A percentile compares a stretch with the other conserved stretches of the same genome.
These are phyloP conservation scores for Aureobasidium sp. DNA, from an alignment of 2,329 filamentous ascomycete genomes.

Conservation along the genomic window DNA sequence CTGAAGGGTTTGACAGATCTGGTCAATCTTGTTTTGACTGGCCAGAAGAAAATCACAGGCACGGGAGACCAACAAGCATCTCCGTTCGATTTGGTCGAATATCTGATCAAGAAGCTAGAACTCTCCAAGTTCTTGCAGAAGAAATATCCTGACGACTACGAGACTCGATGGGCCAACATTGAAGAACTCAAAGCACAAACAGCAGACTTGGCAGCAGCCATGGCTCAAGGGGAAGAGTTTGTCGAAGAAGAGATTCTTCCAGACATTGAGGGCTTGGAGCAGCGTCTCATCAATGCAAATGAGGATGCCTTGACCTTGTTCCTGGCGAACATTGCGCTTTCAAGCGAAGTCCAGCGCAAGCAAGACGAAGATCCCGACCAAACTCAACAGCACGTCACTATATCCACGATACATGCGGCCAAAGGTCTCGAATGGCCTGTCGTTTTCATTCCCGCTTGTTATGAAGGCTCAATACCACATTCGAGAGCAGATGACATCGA, in stretches of 20 bases:
- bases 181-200: constrained; percentile 80
- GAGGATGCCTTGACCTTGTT: constrained; percentile 69
- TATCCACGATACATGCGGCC: constrained; percentile 92
- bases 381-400: constrained; percentile 55
- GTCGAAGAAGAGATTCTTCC: constrained; percentile 50
- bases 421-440: constrained; percentile 96
- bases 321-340: constrained; percentile 83
- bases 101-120: constrained; percentile 57
- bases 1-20: constrained; percentile 53
- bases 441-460: constrained; percentile 85
- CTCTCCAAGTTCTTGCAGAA: constrained; percentile 69
- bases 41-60: constrained; percentile 47
- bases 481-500: constrained; percentile 75
- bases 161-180: constrained; percentile 79
- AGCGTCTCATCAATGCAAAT: constrained; percentile 43
- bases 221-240: constrained; percentile 32
- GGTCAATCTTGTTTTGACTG: constrained; percentile 53
- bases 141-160: constrained; percentile 65
- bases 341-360: constrained; percentile 64
- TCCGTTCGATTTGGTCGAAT: constrained; percentile 46
- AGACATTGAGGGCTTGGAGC: constrained; percentile 63
- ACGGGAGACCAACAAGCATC: constrained; percentile 29
- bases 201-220: constrained; percentile 55
- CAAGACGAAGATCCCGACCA: constrained; percentile 51
- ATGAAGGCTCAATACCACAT: constrained; percentile 86